Evolutionary conservation across 495 filamentous ascomycete species (phyloP).

Genomic region (Geoglossum glabrum): DNA sequence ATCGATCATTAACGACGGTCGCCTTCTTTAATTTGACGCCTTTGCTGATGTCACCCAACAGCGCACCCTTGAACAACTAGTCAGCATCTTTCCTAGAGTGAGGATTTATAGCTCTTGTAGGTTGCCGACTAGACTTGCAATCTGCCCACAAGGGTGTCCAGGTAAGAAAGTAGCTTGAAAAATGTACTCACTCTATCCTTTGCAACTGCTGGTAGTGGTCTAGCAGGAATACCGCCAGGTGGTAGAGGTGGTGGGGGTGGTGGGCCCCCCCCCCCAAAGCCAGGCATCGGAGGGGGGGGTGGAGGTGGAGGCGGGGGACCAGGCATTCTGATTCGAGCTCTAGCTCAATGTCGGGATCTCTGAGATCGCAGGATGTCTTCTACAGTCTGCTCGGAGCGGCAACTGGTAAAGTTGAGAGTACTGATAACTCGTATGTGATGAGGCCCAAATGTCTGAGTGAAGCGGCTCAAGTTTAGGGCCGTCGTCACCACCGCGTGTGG

Average conservation of each 20-base stretch:
- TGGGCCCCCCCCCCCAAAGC: conserved; percentile 39
- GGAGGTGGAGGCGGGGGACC: conserved; percentile 49
- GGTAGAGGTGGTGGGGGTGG: conserved; percentile 51
- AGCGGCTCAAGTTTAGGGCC: neutral
- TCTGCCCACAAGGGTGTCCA: neutral
- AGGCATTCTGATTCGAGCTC: conserved; percentile 27
- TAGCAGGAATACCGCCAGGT: conserved; percentile 30
- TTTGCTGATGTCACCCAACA: conserved; percentile 79
- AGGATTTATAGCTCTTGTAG: no score
- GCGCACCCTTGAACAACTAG: conserved; percentile 45
- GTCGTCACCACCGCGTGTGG: neutral
- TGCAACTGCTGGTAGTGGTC: conserved; percentile 25
- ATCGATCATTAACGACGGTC: conserved; percentile 75
- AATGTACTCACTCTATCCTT: conserved; percentile 34
- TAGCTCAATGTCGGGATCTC: neutral
- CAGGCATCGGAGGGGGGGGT: conserved; percentile 34
- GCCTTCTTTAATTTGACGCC: conserved; percentile 66
- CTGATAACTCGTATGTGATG: neutral
- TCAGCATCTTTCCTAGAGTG: neutral
- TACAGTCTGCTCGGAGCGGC: neutral
- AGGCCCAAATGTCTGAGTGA: neutral
- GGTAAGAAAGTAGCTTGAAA: neutral
- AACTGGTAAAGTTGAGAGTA: neutral
- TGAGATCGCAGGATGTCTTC: neutral
- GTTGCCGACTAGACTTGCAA: neutral